Conservation (phyloP, 306 rosid species). For the Quercus parvula region DNA sequence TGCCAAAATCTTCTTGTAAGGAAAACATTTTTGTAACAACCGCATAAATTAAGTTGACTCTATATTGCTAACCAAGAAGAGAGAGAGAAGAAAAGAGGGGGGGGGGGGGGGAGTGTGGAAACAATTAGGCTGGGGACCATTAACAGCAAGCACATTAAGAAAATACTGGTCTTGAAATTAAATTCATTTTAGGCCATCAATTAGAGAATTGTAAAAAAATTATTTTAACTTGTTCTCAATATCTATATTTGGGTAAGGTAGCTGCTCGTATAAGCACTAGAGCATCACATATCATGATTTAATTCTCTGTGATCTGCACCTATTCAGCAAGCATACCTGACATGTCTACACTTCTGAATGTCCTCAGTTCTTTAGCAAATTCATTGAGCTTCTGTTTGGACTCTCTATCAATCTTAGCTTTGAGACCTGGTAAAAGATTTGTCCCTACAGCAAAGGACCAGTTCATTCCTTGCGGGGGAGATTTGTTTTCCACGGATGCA, state of each 20-base stretch:
- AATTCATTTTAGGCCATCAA: background rate
- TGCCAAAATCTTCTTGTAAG: constrained; percentile 30
- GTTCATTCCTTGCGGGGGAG: constrained; percentile 58
- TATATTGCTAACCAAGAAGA: constrained; percentile 3
- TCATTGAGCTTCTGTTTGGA: constrained; percentile 87
- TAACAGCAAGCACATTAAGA: background rate
- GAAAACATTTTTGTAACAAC: constrained; percentile 13
- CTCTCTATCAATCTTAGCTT: constrained; percentile 79
- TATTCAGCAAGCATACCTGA: constrained; percentile 64
- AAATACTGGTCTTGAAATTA: background rate
- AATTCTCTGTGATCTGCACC: background rate
- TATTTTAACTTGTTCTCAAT: background rate
- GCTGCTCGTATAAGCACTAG: background rate
- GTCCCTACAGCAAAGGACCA: constrained; percentile 82
- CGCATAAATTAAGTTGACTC: background rate
- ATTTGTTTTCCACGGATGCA: constrained; percentile 41
- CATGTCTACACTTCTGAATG: constrained; percentile 79
- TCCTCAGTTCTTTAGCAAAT: constrained; percentile 81
- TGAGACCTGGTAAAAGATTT: constrained; percentile 66
- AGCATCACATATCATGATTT: constrained; percentile 19
- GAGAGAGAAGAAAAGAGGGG: background rate
- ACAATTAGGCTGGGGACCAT: background rate
- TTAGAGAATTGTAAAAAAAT: background rate
- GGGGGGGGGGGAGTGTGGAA: background rate
- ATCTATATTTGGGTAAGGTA: background rate